Evolutionary conservation across 2,329 filamentous ascomycete genomes (phyloP).

Genomic region (Apiospora kogelbergensis): DNA sequence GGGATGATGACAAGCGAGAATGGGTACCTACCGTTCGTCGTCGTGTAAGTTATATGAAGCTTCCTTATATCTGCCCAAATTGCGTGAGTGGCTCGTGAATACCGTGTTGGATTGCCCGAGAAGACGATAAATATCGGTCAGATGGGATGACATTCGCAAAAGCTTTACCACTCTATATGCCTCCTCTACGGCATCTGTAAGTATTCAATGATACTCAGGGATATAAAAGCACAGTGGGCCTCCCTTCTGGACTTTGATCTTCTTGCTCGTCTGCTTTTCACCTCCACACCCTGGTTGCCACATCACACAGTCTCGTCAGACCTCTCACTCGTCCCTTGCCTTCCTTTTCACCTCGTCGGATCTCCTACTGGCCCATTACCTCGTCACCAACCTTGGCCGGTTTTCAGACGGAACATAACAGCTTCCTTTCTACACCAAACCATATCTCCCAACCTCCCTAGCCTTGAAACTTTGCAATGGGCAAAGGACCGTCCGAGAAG

Average conservation of each 20-base stretch:
- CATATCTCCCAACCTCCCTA: neutral
- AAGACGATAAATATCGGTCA: neutral
- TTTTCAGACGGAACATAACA: neutral
- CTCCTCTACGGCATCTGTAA: neutral
- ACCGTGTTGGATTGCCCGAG: neutral
- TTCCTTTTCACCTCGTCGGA: neutral
- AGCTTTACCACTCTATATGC: neutral
- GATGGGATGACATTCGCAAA: neutral
- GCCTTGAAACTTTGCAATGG: neutral
- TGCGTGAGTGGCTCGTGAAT: neutral
- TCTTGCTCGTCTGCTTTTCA: neutral
- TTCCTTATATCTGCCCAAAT: neutral
- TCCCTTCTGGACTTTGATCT: neutral
- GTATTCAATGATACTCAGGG: neutral
- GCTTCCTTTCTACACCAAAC: neutral
- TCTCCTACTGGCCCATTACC: neutral
- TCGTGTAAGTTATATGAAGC: constrained; percentile 21
- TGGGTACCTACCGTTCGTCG: constrained; percentile 24
- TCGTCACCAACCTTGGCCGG: neutral
- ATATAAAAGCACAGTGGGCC: neutral
- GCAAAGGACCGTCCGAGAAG: neutral
- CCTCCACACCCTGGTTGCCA: neutral
- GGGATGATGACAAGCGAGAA: constrained; percentile 24
- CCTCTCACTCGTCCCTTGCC: neutral
- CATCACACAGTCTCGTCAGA: neutral